Percentiles rank a stretch among this genome's conserved stretches.
Evolutionary conservation across 1,139 yeast genomes (phyloP).

Genomic region (Diutina sp.): DNA sequence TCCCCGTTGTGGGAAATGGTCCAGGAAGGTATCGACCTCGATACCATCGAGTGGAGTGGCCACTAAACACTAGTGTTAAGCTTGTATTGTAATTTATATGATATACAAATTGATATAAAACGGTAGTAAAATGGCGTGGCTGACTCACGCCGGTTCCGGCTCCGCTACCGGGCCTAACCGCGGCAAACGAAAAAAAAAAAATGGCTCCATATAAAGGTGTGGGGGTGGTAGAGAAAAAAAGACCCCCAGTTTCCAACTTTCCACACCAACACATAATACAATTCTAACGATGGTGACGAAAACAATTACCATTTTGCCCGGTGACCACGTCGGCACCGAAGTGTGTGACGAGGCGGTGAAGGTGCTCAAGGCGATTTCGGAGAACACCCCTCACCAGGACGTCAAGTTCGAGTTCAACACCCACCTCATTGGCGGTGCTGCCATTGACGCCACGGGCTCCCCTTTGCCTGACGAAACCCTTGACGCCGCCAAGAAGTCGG

Average conservation of each 20-base stretch:
- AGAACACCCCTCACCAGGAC: conserved; percentile 37
- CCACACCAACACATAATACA: not conserved
- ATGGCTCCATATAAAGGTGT: not conserved
- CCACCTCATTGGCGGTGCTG: conserved; percentile 95
- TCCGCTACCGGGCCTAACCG: not conserved
- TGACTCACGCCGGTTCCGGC: not conserved
- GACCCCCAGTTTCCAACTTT: not conserved
- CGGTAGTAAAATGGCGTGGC: too few species aligned
- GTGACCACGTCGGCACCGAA: conserved; percentile 95
- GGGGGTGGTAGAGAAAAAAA: not conserved
- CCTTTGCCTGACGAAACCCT: conserved; percentile 87
- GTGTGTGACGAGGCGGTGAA: conserved; percentile 83
- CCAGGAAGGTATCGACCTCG: conserved; percentile 92
- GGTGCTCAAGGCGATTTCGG: conserved; percentile 68
- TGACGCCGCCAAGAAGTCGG: conserved; percentile 75
- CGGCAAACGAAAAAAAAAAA: not conserved
- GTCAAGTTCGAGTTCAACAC: conserved; percentile 64
- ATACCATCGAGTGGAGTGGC: conserved; percentile 95
- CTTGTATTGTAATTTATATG: not conserved
- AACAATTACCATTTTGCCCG: conserved; percentile 79
- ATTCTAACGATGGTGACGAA: conserved; percentile 19
- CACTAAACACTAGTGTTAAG: conserved; percentile 30
- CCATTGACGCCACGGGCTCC: conserved; percentile 89
- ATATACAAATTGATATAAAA: not conserved
- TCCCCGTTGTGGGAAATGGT: conserved; percentile 99